A percentile compares a stretch with the other conserved stretches of the same genome.
Conservation (phyloP, 129 eudicot species). For the Pulicaria dysenterica region DNA sequence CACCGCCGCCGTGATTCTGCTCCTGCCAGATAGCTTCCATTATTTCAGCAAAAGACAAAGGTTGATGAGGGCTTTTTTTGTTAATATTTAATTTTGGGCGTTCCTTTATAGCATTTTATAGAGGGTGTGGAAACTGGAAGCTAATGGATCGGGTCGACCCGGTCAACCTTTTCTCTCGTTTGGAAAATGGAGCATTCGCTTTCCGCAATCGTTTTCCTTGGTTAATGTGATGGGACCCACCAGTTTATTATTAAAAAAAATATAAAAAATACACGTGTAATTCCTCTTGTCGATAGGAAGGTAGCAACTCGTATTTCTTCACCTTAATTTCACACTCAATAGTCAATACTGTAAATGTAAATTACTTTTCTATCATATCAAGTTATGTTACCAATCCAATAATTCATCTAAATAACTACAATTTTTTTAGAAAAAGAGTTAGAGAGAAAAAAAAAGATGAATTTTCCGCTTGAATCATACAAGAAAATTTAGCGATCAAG, state of each 20-base stretch:
- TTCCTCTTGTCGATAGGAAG: background rate
- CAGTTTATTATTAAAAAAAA: background rate
- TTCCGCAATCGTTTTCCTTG: slow-evolving; percentile 29
- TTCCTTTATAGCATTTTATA: slow-evolving; percentile 12
- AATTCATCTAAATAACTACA: no score
- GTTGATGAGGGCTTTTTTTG: slow-evolving; percentile 20
- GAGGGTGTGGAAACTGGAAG: background rate
- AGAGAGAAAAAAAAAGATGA: no score
- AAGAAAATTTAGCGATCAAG: no score
- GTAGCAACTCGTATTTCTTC: no score
- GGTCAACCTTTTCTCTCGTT: slow-evolving; percentile 27
- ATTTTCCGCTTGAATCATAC: no score
- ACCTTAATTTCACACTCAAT: no score
- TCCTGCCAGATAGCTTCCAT: slow-evolving; percentile 66
- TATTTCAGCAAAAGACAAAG: slow-evolving; percentile 14
- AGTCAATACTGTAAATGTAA: no score
- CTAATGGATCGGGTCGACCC: slow-evolving; percentile 21
- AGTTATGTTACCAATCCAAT: no score
- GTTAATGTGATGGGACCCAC: slow-evolving; percentile 20
- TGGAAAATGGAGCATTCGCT: slow-evolving; percentile 17
- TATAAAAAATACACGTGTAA: slow-evolving; percentile 24
- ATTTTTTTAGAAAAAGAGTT: no score
- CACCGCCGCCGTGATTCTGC: slow-evolving; percentile 41
- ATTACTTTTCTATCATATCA: no score
- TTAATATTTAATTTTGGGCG: slow-evolving; percentile 23